Evolutionary conservation across 345 rosid genomes (phyloP), one percentile per base, ranked within the genome.

Genomic region (Boechera stricta): DNA sequence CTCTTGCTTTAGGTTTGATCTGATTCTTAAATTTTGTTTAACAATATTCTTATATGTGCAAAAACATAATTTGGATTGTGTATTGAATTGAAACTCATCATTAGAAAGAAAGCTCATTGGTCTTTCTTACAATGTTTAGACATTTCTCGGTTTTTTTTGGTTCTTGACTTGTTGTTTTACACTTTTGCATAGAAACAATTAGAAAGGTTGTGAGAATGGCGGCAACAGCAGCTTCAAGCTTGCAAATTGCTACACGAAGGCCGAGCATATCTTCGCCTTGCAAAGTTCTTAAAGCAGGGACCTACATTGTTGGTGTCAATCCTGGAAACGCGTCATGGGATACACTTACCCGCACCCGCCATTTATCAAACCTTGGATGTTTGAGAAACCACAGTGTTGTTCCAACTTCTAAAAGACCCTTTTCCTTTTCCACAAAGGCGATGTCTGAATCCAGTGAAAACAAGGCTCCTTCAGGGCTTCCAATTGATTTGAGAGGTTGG

Each of bases 401-500:
- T 8, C 78, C 87, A 26, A 76, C 86, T 74, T 63, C 79, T 2
- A 74, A 58, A 58, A 90, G 81, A 76, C 51, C 65, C 58, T 73
- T 74, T 63, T 86, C 78, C 53, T 69, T 77, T 77, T 75, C 81
- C 10, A 86, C 90, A 60, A 87, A 70, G 85, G 97, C 97, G 5
- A 82, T 82, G 89, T 62, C 91, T 64, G 88, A 79, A 66, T 81
- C 87, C 62, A 82, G 73, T 68, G 86, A 92, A 32, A 85, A 66
- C 48, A 88, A 79, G 76, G 82, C 85, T 51, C 63, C 75, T 7
- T 72, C 92, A 28, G 92, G 97, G 45, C 86, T 94, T 86, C 85
- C 94, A 2, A 87, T 94, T 78, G 93, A 92, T 86, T 83, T 94
- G 85, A 87, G 69, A 91, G 98, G 98, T 91, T 56, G 7, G 16